Evolutionary conservation across 2,329 filamentous ascomycete species (phyloP).

Genomic region (Hirsutella minnesotensis): DNA sequence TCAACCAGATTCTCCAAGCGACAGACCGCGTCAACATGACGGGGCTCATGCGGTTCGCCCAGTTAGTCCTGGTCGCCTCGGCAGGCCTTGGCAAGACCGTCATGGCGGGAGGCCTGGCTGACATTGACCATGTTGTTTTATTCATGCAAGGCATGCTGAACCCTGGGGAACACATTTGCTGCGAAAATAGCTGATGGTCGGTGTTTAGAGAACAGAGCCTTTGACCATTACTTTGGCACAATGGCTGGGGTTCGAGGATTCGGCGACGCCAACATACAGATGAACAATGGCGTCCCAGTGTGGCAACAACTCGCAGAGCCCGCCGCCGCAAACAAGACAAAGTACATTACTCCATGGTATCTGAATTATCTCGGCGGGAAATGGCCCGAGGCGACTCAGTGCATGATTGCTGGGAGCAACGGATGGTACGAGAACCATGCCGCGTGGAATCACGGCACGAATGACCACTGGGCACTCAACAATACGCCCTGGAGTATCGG

Average conservation of each 20-base stretch:
- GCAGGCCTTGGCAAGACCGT: background rate
- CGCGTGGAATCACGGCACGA: conserved; percentile 36
- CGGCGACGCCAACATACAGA: conserved; percentile 41
- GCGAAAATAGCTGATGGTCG: background rate
- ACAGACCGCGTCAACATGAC: background rate
- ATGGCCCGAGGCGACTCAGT: conserved; percentile 39
- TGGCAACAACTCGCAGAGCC: conserved; percentile 34
- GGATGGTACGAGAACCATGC: conserved; percentile 39
- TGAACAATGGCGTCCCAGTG: conserved; percentile 31
- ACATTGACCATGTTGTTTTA: conserved; percentile 44
- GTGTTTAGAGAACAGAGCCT: conserved; percentile 21
- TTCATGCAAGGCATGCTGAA: conserved; percentile 36
- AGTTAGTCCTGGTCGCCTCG: background rate
- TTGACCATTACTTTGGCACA: conserved; percentile 39
- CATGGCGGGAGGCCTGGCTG: conserved; percentile 11
- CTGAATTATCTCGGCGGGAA: conserved; percentile 41
- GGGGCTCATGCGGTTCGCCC: background rate
- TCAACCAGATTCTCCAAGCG: too few species aligned
- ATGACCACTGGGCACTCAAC: conserved; percentile 40
- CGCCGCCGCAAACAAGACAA: conserved; percentile 23
- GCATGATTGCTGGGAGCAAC: conserved; percentile 39
- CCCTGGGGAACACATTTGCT: background rate
- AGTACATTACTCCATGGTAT: conserved; percentile 38
- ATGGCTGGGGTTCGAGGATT: conserved; percentile 44
- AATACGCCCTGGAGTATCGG: conserved; percentile 43